These are phyloP conservation scores for Candida schatavii DNA, from an alignment of 805 yeast genomes.

Conservation along the genomic window DNA sequence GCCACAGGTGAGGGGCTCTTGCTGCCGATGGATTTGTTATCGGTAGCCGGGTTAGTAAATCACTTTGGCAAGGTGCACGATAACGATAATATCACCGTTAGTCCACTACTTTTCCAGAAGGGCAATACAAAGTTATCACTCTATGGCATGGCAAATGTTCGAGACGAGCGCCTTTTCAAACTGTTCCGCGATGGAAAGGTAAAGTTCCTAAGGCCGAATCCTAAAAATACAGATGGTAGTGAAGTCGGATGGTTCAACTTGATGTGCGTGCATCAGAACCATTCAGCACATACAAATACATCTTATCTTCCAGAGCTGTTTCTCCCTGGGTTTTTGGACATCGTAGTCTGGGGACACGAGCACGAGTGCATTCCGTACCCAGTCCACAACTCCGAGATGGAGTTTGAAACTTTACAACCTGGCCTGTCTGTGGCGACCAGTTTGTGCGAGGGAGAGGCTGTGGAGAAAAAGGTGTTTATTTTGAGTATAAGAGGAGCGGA, in stretches of 20 bases:
- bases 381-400: slow-evolving; percentile 52
- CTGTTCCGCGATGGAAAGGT: slow-evolving; percentile 80
- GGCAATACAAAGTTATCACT: slow-evolving; percentile 80
- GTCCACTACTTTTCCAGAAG: slow-evolving; percentile 79
- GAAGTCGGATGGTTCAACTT: slow-evolving; percentile 65
- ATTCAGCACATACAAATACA: slow-evolving; percentile 73
- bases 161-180: slow-evolving; percentile 84
- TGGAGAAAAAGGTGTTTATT: slow-evolving; percentile 70
- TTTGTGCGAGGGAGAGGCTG: slow-evolving; percentile 78
- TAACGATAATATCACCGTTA: slow-evolving; percentile 67
- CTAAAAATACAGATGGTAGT: slow-evolving; percentile 40
- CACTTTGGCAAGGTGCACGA: slow-evolving; percentile 84
- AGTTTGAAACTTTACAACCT: slow-evolving; percentile 81
- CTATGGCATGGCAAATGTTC: slow-evolving; percentile 82
- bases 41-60: slow-evolving; percentile 79
- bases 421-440: slow-evolving; percentile 95
- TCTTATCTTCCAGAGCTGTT: slow-evolving; percentile 82
- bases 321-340: slow-evolving; percentile 76
- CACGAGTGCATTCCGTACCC: slow-evolving; percentile 87
- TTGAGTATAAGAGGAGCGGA: slow-evolving; percentile 59
- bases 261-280: slow-evolving; percentile 91
- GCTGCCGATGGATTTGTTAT: slow-evolving; percentile 81
- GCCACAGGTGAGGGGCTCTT: slow-evolving; percentile 83
- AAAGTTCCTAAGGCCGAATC: slow-evolving; percentile 68
- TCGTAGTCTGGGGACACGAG: slow-evolving; percentile 96